phyloP scores from a whole-genome alignment of 768 basidiomycete species.

The Tephrocybe rancida region DNA sequence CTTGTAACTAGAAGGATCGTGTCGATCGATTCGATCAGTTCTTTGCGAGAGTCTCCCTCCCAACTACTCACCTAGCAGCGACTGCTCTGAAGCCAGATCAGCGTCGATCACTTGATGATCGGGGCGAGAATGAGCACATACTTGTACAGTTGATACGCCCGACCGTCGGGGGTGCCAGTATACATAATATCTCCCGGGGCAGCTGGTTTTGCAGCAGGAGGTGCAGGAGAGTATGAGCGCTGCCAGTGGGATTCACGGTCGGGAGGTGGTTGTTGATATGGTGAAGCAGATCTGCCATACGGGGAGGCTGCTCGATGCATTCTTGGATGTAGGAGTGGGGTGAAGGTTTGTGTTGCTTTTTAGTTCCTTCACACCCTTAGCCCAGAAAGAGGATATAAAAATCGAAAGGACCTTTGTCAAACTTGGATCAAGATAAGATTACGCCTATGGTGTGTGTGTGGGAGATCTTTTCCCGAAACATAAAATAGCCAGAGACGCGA shows the following conservation, averaged over 20 bases:
- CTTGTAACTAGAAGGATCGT: conserved; percentile 57
- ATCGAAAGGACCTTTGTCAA: not conserved
- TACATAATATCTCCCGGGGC: conserved; percentile 73
- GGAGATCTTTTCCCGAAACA: conserved; percentile 8
- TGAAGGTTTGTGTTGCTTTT: not conserved
- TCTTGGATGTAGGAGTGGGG: not conserved
- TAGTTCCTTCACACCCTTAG: conserved; percentile 4
- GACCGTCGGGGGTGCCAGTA: conserved; percentile 70
- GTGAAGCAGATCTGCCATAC: conserved; percentile 35
- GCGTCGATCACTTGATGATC: conserved; percentile 17
- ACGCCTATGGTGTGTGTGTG: not conserved
- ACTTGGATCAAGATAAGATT: conserved; percentile 19
- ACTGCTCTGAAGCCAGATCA: conserved; percentile 55
- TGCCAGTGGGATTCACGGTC: conserved; percentile 13
- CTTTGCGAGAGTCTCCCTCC: not conserved
- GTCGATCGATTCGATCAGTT: conserved; percentile 21
- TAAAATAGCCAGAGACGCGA: not conserved
- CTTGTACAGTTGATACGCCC: conserved; percentile 77
- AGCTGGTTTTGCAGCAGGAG: conserved; percentile 39
- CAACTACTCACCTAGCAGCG: conserved; percentile 60
- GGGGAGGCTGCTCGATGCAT: conserved; percentile 25
- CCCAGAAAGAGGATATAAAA: not conserved
- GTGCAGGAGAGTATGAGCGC: conserved; percentile 15
- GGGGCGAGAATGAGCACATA: conserved; percentile 31
- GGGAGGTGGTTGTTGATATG: conserved; percentile 21